Evolutionary conservation across 345 rosid species (phyloP).

Genomic region (Gossypium rotundifolium): DNA sequence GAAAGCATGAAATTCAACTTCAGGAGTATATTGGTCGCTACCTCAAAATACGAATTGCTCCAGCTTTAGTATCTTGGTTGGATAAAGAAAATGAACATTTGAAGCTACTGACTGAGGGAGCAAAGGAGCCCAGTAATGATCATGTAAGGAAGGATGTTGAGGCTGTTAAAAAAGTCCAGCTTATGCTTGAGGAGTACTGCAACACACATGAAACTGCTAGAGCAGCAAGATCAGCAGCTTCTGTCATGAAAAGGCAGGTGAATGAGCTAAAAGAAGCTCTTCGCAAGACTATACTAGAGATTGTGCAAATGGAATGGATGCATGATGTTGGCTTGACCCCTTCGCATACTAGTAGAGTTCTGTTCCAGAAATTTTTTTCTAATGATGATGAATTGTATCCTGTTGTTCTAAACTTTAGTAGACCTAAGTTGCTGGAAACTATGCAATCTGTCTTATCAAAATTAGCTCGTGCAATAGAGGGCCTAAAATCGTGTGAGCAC

Average conservation of each 20-base stretch:
- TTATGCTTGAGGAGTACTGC: slow-evolving; percentile 83
- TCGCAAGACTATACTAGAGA: slow-evolving; percentile 59
- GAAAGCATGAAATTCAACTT: slow-evolving; percentile 70
- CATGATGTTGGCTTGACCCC: slow-evolving; percentile 52
- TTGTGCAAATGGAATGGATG: slow-evolving; percentile 93
- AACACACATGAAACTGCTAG: slow-evolving; percentile 77
- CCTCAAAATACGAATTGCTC: slow-evolving; percentile 53
- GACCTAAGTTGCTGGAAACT: slow-evolving; percentile 64
- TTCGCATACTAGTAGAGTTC: slow-evolving; percentile 47
- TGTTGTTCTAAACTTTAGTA: slow-evolving; percentile 52
- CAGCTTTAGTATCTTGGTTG: slow-evolving; percentile 54
- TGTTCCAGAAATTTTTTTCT: slow-evolving; percentile 50
- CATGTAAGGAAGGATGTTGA: slow-evolving; percentile 37
- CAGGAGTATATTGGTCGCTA: slow-evolving; percentile 57
- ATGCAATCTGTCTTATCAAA: slow-evolving; percentile 54
- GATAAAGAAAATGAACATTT: slow-evolving; percentile 54
- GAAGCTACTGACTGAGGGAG: slow-evolving; percentile 40
- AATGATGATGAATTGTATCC: slow-evolving; percentile 48
- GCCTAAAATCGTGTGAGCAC: slow-evolving; percentile 67
- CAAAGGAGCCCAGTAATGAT: slow-evolving; percentile 34
- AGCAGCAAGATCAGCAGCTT: slow-evolving; percentile 73
- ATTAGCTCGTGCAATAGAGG: slow-evolving; percentile 56
- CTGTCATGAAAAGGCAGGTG: slow-evolving; percentile 62
- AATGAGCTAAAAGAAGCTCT: slow-evolving; percentile 67
- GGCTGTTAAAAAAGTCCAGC: slow-evolving; percentile 50